Percentiles rank a stretch among this genome's conserved stretches.
Conservation (phyloP, 805 yeast species). For the Yarrowia deformans region DNA sequence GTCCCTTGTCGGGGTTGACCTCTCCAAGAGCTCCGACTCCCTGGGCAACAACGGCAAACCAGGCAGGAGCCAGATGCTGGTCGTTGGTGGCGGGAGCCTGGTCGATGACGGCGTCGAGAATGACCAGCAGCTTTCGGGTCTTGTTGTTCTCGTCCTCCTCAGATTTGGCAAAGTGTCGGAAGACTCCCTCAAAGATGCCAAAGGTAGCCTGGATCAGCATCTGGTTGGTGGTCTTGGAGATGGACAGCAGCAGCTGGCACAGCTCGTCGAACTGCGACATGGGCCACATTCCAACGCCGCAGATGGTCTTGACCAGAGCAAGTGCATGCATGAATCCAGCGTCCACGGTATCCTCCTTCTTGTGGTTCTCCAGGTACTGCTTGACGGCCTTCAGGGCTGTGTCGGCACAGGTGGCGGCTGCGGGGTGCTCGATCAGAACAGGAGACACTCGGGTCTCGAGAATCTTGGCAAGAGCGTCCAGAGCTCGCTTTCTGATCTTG, state of each 20-base stretch:
- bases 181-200: slow-evolving; percentile 80
- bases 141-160: slow-evolving; percentile 55
- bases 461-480: slow-evolving; percentile 78
- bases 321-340: slow-evolving; percentile 74
- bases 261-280: slow-evolving; percentile 67
- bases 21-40: slow-evolving; percentile 66
- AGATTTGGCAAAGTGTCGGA: slow-evolving; percentile 66
- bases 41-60: slow-evolving; percentile 94
- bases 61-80: slow-evolving; percentile 85
- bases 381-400: slow-evolving; percentile 65
- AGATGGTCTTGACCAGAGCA: slow-evolving; percentile 75
- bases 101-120: slow-evolving; percentile 75
- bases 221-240: slow-evolving; percentile 85
- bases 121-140: slow-evolving; percentile 66
- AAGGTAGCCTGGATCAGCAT: slow-evolving; percentile 83
- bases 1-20: slow-evolving; percentile 60
- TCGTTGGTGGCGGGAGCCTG: slow-evolving; percentile 84
- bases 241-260: slow-evolving; percentile 76
- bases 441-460: slow-evolving; percentile 75
- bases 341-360: slow-evolving; percentile 53
- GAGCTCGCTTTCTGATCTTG: slow-evolving; percentile 93
- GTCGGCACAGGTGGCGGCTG: slow-evolving; percentile 72
- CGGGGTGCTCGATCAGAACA: slow-evolving; percentile 80
- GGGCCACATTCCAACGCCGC: slow-evolving; percentile 86
- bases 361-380: slow-evolving; percentile 53